These are phyloP conservation scores for Hypoxylon intermedium DNA, from an alignment of 495 filamentous ascomycete genomes.

Conservation along the genomic window DNA sequence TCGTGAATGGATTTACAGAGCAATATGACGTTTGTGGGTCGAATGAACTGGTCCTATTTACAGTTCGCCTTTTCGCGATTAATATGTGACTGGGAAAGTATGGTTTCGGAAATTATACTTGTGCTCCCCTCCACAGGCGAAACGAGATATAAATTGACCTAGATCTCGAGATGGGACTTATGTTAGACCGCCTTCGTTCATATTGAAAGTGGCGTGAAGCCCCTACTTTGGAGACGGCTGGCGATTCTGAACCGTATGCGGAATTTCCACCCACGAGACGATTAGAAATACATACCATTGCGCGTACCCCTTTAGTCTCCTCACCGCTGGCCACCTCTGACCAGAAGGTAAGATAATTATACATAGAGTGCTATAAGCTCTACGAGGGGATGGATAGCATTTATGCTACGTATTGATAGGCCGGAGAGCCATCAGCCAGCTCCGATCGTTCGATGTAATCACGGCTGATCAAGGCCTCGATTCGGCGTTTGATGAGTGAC, in stretches of 20 bases:
- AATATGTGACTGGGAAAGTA: conserved; percentile 12
- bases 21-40: neutral
- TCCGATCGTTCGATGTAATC: conserved; percentile 94
- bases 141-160: neutral
- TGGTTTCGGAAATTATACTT: neutral
- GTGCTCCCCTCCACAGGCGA: neutral
- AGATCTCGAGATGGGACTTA: neutral
- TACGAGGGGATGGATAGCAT: neutral
- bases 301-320: neutral
- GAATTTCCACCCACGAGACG: neutral
- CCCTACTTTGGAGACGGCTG: too few species aligned
- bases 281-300: neutral
- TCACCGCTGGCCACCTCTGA: neutral
- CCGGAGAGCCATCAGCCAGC: conserved; percentile 37
- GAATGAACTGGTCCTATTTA: neutral
- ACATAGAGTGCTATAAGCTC: neutral
- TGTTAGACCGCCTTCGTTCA: neutral
- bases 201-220: too few species aligned
- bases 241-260: neutral
- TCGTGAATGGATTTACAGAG: neutral
- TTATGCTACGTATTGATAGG: conserved; percentile 42
- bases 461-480: conserved; percentile 88
- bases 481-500: conserved; percentile 88
- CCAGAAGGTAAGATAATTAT: neutral
- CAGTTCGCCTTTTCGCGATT: conserved; percentile 9